Conservation (phyloP, 1,139 yeast genomes). For the Meyerozyma elateridarum region DNA sequence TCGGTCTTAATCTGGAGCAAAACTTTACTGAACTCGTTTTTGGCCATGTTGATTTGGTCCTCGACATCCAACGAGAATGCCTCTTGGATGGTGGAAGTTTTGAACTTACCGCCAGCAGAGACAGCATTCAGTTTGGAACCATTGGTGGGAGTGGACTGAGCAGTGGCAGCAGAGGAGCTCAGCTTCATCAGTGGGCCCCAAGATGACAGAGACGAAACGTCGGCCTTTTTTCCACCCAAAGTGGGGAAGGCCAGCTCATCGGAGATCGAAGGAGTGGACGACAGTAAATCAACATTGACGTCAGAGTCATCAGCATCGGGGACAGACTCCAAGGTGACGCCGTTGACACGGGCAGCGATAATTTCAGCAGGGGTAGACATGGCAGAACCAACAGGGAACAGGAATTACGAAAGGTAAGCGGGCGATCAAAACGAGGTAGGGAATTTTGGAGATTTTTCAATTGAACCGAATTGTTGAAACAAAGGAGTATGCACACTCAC, state of each 20-base stretch:
- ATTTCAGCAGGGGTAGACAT: conserved; percentile 63
- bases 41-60: conserved; percentile 59
- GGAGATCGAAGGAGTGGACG: conserved; percentile 26
- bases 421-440: no score
- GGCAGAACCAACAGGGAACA: conserved; percentile 5
- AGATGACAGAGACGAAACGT: conserved; percentile 16
- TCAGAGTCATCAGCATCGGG: conserved; percentile 5
- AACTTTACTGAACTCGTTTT: conserved; percentile 61
- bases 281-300: no score
- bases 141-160: conserved; percentile 23
- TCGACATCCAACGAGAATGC: conserved; percentile 67
- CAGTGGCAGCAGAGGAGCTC: conserved; percentile 10
- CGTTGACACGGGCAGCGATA: conserved; percentile 49
- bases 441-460: no score
- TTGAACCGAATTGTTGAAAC: no score
- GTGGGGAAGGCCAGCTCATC: conserved; percentile 71
- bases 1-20: conserved; percentile 57
- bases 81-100: conserved; percentile 53
- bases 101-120: conserved; percentile 24
- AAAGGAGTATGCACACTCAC: no score
- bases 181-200: conserved; percentile 24
- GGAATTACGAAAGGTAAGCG: no score
- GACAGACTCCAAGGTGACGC: conserved; percentile 13
- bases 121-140: conserved; percentile 34
- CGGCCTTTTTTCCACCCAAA: conserved; percentile 44